Evolutionary conservation across 768 basidiomycete species (phyloP).

Genomic region (Arthromyces matolae): DNA sequence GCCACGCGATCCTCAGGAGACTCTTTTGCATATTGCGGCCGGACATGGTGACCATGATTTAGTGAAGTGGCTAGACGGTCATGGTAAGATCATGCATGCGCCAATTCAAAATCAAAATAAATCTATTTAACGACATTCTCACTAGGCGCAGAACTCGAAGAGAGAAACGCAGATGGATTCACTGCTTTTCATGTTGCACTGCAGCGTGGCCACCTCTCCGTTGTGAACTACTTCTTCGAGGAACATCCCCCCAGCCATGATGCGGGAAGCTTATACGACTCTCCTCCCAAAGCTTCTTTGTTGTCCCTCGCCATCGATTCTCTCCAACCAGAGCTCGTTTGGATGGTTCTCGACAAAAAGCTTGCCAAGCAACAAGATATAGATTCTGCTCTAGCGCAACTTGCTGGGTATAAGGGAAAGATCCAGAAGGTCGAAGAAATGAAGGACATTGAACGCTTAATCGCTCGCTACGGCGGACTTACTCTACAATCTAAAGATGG

Average conservation of each 20-base stretch:
- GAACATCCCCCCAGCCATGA: constrained; percentile 57
- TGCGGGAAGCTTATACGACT: constrained; percentile 43
- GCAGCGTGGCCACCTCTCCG: constrained; percentile 43
- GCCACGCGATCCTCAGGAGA: constrained; percentile 59
- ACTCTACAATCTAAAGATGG: constrained; percentile 28
- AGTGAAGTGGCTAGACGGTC: constrained; percentile 66
- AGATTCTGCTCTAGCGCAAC: no score
- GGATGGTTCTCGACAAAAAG: constrained; percentile 58
- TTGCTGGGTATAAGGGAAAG: no score
- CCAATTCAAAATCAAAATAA: no score
- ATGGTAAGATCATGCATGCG: constrained; percentile 45
- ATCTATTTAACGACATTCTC: constrained; percentile 14
- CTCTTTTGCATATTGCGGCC: constrained; percentile 66
- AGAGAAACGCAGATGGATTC: constrained; percentile 52
- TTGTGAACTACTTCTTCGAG: constrained; percentile 61
- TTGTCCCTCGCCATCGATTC: constrained; percentile 59
- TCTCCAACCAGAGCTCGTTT: constrained; percentile 58
- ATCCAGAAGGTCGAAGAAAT: constrained; percentile 33
- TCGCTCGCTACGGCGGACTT: constrained; percentile 49
- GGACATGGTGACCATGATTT: constrained; percentile 52
- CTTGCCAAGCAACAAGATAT: constrained; percentile 49
- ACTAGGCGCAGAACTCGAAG: constrained; percentile 70
- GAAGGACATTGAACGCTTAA: constrained; percentile 48
- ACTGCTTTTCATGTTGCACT: constrained; percentile 70
- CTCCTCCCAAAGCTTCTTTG: constrained; percentile 38